Base-by-base conservation (phyloP, 495 filamentous ascomycete genomes). In the Annulohypoxylon bovei region DNA sequence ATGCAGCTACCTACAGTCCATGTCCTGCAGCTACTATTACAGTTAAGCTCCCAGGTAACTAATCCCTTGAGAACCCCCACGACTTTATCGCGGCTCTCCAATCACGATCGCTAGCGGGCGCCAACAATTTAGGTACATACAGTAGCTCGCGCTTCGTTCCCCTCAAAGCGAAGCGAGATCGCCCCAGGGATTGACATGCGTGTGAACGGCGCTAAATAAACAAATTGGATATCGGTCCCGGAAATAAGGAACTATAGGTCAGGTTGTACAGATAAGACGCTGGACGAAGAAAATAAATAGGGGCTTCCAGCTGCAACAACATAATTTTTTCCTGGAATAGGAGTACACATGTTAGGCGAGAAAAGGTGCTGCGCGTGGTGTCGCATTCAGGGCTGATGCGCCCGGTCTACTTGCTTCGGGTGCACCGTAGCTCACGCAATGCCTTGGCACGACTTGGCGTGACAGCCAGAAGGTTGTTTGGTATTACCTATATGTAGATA, bases 191-290 rank as follows among this genome's bases (percentile, higher is more conserved):
- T 49, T 27, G 11, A 20, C 2, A 42, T 18, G 39, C 44, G 23
- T 49, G 22, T n/a, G 1, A 49, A 27, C 23, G 6, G 23, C 44
- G 20, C 44, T 25, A 53, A 53, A 12, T 28, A 28, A 33, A 16
- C 49, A 28, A 32, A 33, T 53, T 33, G 11, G 16, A 33, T 6
- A 12, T 18, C 20, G 28, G 18, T 32, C 28, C 49, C 49, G 49
- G 49, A 33, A 14, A 32, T 20, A 53, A 2, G 49, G 49, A 53
- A 53, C 49, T 53, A 53, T 53, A 53, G 28, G 49, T 20, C 7
- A 53, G 49, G 27, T 32, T 53, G 16, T n/a, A 28, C 49, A 32
- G 27, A 53, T 53, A 53, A 53, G 49, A 28, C 27, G 25, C 25
- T 14, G 25, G 11, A 28, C 11, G 12, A 14, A 52, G 12, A 16